Conservation (phyloP, 1,284 basidiomycete species). For the Ustilago xerochloae region DNA sequence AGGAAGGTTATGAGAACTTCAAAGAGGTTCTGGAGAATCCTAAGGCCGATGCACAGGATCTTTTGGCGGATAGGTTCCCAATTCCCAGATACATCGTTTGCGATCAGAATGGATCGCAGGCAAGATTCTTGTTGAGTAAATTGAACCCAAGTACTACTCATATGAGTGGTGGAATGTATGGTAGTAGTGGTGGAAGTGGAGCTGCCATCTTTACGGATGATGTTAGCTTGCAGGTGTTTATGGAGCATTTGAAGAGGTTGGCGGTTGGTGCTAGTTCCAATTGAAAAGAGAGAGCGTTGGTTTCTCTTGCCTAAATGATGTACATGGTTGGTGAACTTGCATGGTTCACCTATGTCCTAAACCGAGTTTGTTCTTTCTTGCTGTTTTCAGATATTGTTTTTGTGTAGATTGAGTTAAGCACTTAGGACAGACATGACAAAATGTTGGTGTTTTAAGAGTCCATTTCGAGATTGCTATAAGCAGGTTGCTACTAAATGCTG, state of each 20-base stretch:
- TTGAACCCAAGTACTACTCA: slow-evolving; percentile 98
- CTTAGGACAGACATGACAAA: too few relatives aligned
- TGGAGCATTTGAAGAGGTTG: slow-evolving; percentile 70
- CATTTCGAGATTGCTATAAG: slow-evolving; percentile 5
- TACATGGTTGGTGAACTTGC: too few relatives aligned
- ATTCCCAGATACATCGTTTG: slow-evolving; percentile 98
- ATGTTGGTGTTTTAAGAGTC: too few relatives aligned
- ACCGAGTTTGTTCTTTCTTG: neutral
- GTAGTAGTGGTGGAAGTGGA: slow-evolving; percentile 72
- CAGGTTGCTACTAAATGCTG: too few relatives aligned
- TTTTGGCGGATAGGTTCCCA: slow-evolving; percentile 93
- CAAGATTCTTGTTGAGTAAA: slow-evolving; percentile 94
- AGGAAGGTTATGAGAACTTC: slow-evolving; percentile 99
- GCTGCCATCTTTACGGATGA: slow-evolving; percentile 99
- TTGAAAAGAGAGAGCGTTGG: slow-evolving; percentile 22
- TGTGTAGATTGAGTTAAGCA: too few relatives aligned
- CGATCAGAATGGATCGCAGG: slow-evolving; percentile 97
- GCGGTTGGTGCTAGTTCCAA: slow-evolving; percentile 64
- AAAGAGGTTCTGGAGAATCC: slow-evolving; percentile 91
- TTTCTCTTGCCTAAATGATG: neutral
- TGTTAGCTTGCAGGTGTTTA: slow-evolving; percentile 73
- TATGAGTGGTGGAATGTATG: slow-evolving; percentile 78
- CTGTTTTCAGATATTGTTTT: too few relatives aligned
- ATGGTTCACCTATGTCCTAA: too few relatives aligned
- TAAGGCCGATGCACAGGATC: slow-evolving; percentile 76